A percentile compares a stretch with the other conserved stretches of the same genome.
Conservation (phyloP, 352 stramenopile genomes). For the Globisporangium camurandrum region DNA sequence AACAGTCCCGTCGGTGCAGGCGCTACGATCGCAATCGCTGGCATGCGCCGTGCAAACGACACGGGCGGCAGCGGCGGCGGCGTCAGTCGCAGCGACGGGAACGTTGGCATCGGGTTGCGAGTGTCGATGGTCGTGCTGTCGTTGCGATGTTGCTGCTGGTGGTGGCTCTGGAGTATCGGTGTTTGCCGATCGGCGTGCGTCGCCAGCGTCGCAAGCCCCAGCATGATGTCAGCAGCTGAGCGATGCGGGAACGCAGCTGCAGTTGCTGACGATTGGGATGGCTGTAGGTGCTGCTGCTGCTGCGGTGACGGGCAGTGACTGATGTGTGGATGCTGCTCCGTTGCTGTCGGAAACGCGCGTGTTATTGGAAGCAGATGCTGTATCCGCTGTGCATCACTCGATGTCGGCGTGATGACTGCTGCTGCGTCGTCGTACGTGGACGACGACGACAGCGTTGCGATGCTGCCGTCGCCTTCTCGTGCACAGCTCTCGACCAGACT, state of each 20-base stretch:
- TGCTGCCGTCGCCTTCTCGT: background rate
- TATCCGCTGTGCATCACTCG: constrained; percentile 15
- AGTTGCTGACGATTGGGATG: background rate
- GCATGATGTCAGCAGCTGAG: constrained; percentile 20
- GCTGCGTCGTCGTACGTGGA: background rate
- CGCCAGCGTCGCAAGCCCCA: constrained; percentile 25
- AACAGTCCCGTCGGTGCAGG: background rate
- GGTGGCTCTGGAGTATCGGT: constrained; percentile 12
- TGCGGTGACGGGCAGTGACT: background rate
- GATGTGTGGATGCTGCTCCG: constrained; percentile 1
- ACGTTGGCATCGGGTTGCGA: constrained; percentile 4
- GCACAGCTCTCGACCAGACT: constrained; percentile 22
- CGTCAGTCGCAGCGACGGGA: constrained; percentile 9
- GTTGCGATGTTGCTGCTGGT: too few species aligned
- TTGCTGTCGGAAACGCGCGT: constrained; percentile 8
- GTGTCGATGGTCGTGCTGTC: too few species aligned
- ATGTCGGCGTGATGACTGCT: background rate
- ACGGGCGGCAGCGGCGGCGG: constrained; percentile 12
- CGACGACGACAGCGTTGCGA: background rate
- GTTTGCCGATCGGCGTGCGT: constrained; percentile 16
- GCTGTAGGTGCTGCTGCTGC: constrained; percentile 3
- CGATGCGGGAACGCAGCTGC: constrained; percentile 9
- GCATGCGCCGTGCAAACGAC: background rate
- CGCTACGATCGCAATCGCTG: background rate
- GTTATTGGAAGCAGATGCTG: constrained; percentile 16